Conservation (phyloP, 345 rosid genomes). For the Dipteronia dyeriana region DNA sequence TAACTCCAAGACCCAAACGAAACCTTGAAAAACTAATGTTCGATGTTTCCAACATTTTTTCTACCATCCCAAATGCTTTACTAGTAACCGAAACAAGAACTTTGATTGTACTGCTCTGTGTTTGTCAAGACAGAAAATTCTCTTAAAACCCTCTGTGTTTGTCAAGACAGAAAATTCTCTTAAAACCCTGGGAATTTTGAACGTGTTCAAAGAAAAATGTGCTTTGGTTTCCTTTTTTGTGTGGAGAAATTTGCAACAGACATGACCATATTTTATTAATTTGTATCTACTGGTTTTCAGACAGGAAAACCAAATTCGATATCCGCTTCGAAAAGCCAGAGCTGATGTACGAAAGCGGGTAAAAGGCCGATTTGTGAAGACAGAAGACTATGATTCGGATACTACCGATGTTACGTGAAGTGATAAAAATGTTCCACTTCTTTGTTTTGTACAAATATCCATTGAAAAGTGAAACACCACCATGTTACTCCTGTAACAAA, state of each 20-base stretch:
- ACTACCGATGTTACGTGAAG: constrained; percentile 24
- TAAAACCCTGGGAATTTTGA: too few relatives aligned
- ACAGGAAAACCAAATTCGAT: constrained; percentile 33
- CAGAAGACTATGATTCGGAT: constrained; percentile 32
- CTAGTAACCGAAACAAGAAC: not conserved
- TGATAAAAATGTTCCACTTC: too few relatives aligned
- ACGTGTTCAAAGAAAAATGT: not conserved
- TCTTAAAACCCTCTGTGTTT: too few relatives aligned
- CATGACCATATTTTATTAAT: not conserved
- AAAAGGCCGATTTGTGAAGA: constrained; percentile 30
- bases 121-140: too few relatives aligned
- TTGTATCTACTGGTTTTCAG: constrained; percentile 21
- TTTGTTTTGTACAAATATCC: constrained; percentile 16
- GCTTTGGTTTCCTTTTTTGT: not conserved
- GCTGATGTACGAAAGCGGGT: constrained; percentile 31
- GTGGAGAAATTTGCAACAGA: not conserved
- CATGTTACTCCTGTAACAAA: not conserved
- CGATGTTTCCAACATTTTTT: not conserved
- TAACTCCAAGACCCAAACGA: not conserved
- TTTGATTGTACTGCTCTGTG: not conserved
- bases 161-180: too few relatives aligned
- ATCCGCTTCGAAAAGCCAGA: constrained; percentile 32
- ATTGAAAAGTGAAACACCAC: not conserved
- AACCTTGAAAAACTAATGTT: not conserved
- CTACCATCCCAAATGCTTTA: not conserved